Evolutionary conservation across 768 basidiomycete species (phyloP).

Genomic region (Chalciporus chontae): DNA sequence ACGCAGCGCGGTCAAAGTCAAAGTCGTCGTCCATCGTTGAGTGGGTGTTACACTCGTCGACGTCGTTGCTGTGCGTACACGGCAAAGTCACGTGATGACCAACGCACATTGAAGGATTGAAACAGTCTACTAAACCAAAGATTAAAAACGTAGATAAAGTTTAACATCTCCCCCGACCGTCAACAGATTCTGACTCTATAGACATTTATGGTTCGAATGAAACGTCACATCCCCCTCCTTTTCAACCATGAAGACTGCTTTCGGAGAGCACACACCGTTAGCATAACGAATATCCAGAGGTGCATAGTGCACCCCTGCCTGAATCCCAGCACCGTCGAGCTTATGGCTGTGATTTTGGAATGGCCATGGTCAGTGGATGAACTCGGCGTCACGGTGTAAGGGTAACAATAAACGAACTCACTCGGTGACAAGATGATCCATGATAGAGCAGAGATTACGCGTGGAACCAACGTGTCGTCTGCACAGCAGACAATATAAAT

Average conservation of each 20-base stretch:
- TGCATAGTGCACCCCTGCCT: background rate
- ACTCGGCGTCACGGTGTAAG: too few species aligned
- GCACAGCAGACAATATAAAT: conserved; percentile 8
- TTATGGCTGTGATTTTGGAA: background rate
- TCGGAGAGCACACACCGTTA: background rate
- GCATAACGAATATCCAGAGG: background rate
- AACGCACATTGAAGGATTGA: background rate
- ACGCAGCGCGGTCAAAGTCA: conserved; percentile 79
- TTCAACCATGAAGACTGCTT: background rate
- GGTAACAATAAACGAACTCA: background rate
- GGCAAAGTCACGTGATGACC: conserved; percentile 9
- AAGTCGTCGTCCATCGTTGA: conserved; percentile 43
- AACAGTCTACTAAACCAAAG: background rate
- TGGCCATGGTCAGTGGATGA: background rate
- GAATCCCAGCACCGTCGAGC: background rate
- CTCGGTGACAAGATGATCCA: background rate
- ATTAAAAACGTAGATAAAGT: too few species aligned
- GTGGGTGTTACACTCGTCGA: background rate
- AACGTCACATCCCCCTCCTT: background rate
- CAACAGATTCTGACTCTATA: background rate
- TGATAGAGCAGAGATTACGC: background rate
- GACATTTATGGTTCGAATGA: background rate
- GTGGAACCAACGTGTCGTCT: conserved; percentile 1
- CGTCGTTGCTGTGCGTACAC: background rate
- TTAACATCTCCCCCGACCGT: background rate